A percentile compares a stretch with the other conserved stretches of the same genome.
These are phyloP conservation scores for Exserohilum rostratum DNA, from an alignment of 2,329 filamentous ascomycete genomes.

Conservation along the genomic window DNA sequence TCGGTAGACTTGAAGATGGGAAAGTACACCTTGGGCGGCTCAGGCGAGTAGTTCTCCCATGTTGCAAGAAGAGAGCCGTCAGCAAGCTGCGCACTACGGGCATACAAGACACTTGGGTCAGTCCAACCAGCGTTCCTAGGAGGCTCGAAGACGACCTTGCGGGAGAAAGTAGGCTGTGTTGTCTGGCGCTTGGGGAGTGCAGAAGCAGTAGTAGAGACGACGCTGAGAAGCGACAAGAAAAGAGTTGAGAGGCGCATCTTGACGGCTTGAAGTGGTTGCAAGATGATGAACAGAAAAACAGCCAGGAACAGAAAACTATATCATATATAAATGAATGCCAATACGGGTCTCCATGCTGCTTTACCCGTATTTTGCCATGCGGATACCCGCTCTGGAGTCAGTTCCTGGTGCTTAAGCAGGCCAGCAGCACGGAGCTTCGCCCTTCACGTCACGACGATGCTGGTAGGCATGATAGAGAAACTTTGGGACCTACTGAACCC, in stretches of 20 bases:
- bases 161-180: conserved; percentile 35
- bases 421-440: conserved; percentile 7
- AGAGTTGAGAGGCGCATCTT: conserved; percentile 41
- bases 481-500: background rate
- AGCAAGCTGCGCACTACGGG: conserved; percentile 56
- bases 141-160: conserved; percentile 52
- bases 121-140: conserved; percentile 50
- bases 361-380: background rate
- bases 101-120: conserved; percentile 58
- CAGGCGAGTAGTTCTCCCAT: conserved; percentile 62
- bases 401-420: conserved; percentile 3
- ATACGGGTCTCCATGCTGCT: conserved; percentile 1
- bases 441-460: conserved; percentile 6
- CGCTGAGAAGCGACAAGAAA: conserved; percentile 29
- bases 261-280: conserved; percentile 13
- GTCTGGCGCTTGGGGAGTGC: conserved; percentile 32
- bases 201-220: conserved; percentile 17
- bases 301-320: background rate
- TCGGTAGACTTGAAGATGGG: conserved; percentile 57
- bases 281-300: conserved; percentile 3
- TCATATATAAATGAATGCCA: conserved; percentile 14
- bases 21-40: conserved; percentile 53
- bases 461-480: conserved; percentile 1
- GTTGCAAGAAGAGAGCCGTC: conserved; percentile 57
- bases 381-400: background rate